phyloP scores from a whole-genome alignment of 768 basidiomycete genomes.

The Rossbeevera mucosa region DNA sequence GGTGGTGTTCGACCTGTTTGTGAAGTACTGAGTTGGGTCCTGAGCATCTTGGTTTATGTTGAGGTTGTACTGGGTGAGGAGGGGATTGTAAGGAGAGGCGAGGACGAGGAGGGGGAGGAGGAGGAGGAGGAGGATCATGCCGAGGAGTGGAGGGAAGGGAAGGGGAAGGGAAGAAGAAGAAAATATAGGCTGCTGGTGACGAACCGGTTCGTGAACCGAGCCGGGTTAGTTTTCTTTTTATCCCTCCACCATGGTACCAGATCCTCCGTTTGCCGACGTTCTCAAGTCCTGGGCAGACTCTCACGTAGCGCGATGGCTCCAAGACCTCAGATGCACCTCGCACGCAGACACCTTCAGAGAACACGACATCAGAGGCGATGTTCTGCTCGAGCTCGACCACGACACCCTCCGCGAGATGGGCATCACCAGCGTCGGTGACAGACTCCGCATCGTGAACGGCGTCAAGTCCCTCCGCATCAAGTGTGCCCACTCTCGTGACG shows the following conservation, averaged over 20 bases:
- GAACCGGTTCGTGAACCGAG: neutral
- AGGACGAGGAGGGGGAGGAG: constrained; percentile 34
- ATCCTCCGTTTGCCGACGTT: constrained; percentile 50
- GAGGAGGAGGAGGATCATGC: neutral
- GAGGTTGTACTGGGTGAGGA: constrained; percentile 70
- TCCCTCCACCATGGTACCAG: neutral
- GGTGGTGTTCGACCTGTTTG: constrained; percentile 54
- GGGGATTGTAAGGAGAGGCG: constrained; percentile 64
- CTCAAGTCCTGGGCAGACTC: constrained; percentile 68
- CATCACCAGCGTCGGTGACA: constrained; percentile 83
- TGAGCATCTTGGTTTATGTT: constrained; percentile 72
- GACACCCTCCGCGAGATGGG: constrained; percentile 86
- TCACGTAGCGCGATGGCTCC: constrained; percentile 74
- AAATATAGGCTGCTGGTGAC: neutral
- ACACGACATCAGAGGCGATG: constrained; percentile 90
- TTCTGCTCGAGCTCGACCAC: constrained; percentile 90
- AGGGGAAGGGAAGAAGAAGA: neutral
- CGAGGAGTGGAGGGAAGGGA: neutral
- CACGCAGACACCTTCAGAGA: constrained; percentile 67
- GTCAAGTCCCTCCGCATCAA: constrained; percentile 73
- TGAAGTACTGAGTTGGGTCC: constrained; percentile 58
- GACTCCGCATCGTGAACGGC: constrained; percentile 80
- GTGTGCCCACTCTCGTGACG: constrained; percentile 35
- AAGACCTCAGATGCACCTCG: constrained; percentile 66
- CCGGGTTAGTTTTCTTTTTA: neutral